These are phyloP conservation scores for Claviceps spartinae DNA, from an alignment of 2,329 filamentous ascomycete species.

Conservation along the genomic window DNA sequence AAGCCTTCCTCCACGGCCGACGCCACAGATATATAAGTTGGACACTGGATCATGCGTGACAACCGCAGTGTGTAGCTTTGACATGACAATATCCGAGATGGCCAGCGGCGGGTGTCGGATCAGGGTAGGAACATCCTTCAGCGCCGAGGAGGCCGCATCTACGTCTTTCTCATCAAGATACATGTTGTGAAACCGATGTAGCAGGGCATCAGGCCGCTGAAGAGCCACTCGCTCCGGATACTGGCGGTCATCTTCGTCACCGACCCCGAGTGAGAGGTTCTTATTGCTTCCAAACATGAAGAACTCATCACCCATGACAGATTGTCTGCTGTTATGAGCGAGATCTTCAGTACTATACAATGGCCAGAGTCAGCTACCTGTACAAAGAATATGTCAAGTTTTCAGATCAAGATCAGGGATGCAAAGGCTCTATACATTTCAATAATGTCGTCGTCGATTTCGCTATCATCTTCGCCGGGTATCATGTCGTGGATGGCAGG, in stretches of 20 bases:
- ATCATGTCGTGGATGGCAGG: slow-evolving; percentile 33
- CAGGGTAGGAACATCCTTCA: slow-evolving; percentile 53
- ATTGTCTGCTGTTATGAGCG: slow-evolving; percentile 8
- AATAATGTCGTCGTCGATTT: slow-evolving; percentile 31
- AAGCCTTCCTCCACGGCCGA: slow-evolving; percentile 78
- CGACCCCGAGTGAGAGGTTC: slow-evolving; percentile 81
- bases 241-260: slow-evolving; percentile 91
- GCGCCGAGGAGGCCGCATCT: slow-evolving; percentile 14
- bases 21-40: slow-evolving; percentile 85
- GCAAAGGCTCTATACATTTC: slow-evolving; percentile 16
- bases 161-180: slow-evolving; percentile 37
- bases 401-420: neutral
- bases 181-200: slow-evolving; percentile 61
- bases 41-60: slow-evolving; percentile 76
- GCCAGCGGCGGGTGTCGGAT: slow-evolving; percentile 59
- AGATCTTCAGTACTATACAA: slow-evolving; percentile 10
- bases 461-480: slow-evolving; percentile 39
- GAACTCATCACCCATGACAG: slow-evolving; percentile 58
- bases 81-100: slow-evolving; percentile 72
- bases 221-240: slow-evolving; percentile 76
- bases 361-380: neutral
- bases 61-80: slow-evolving; percentile 83
- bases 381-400: neutral
- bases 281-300: slow-evolving; percentile 96
- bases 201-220: slow-evolving; percentile 61